These are phyloP conservation scores for Saccharomycopsis sp. DNA, from an alignment of 805 yeast genomes.

Conservation along the genomic window DNA sequence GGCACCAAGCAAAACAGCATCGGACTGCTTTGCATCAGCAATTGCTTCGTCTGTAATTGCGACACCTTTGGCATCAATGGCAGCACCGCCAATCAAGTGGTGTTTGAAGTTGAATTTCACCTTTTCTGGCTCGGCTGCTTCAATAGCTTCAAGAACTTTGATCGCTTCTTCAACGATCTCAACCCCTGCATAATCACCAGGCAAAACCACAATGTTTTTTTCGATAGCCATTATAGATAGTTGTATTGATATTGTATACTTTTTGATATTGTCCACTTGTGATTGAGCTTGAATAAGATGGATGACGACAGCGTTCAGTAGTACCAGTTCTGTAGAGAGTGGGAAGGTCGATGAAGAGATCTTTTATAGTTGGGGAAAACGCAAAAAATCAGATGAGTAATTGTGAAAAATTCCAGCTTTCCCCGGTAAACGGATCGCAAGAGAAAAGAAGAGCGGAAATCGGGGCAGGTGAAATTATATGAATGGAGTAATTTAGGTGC, in stretches of 20 bases:
- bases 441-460: not conserved
- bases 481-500: not conserved
- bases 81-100: slow-evolving; percentile 93
- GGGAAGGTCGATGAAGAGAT: not conserved
- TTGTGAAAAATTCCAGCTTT: not conserved
- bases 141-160: slow-evolving; percentile 79
- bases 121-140: slow-evolving; percentile 40
- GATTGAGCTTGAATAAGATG: too few relatives aligned
- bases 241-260: too few relatives aligned
- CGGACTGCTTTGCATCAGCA: slow-evolving; percentile 75
- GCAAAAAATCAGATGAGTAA: not conserved
- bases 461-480: not conserved
- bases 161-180: slow-evolving; percentile 88
- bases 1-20: slow-evolving; percentile 95
- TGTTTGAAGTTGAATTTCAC: slow-evolving; percentile 69
- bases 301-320: too few relatives aligned
- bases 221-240: slow-evolving; percentile 9
- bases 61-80: slow-evolving; percentile 92
- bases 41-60: slow-evolving; percentile 85
- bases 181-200: slow-evolving; percentile 96
- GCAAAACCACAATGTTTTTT: slow-evolving; percentile 78
- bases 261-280: too few relatives aligned
- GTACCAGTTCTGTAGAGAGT: not conserved
- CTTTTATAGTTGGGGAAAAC: not conserved
- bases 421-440: not conserved